A percentile compares a stretch with the other conserved stretches of the same genome.
phyloP scores from a whole-genome alignment of 2,329 filamentous ascomycete genomes.

The Alternaria brassicae region DNA sequence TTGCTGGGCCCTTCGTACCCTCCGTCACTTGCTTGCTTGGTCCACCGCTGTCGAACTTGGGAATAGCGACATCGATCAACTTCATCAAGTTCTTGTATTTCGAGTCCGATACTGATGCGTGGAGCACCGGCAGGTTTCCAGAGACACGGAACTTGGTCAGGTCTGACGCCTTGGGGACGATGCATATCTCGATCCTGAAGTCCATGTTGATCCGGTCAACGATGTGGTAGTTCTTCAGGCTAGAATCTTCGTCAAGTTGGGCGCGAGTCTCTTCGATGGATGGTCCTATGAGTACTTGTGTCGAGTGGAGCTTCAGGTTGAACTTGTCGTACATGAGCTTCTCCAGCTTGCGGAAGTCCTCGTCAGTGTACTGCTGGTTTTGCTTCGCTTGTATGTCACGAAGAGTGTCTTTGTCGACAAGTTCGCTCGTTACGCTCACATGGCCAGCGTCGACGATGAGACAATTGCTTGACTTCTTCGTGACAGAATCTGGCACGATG shows the following conservation, averaged over 20 bases:
- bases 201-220: slow-evolving; percentile 98
- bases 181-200: slow-evolving; percentile 94
- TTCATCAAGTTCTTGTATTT: slow-evolving; percentile 99
- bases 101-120: slow-evolving; percentile 88
- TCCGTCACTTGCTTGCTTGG: slow-evolving; percentile 48
- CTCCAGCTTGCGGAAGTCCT: slow-evolving; percentile 87
- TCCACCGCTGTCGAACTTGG: slow-evolving; percentile 70
- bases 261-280: slow-evolving; percentile 89
- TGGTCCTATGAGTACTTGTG: slow-evolving; percentile 92
- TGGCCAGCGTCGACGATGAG: slow-evolving; percentile 96
- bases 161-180: slow-evolving; percentile 93
- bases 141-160: slow-evolving; percentile 91
- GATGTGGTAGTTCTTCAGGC: slow-evolving; percentile 79
- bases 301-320: slow-evolving; percentile 88
- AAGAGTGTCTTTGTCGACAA: slow-evolving; percentile 90
- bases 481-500: slow-evolving; percentile 94
- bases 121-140: slow-evolving; percentile 88
- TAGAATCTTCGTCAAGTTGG: slow-evolving; percentile 73
- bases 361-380: slow-evolving; percentile 82
- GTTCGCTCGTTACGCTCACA: slow-evolving; percentile 89
- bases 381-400: slow-evolving; percentile 92
- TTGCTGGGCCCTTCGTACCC: slow-evolving; percentile 45
- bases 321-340: slow-evolving; percentile 98
- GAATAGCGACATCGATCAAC: slow-evolving; percentile 92
- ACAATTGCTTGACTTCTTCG: slow-evolving; percentile 78